Conservation (phyloP, 2,329 filamentous ascomycete genomes). For the Aspergillus transmontanensis region DNA sequence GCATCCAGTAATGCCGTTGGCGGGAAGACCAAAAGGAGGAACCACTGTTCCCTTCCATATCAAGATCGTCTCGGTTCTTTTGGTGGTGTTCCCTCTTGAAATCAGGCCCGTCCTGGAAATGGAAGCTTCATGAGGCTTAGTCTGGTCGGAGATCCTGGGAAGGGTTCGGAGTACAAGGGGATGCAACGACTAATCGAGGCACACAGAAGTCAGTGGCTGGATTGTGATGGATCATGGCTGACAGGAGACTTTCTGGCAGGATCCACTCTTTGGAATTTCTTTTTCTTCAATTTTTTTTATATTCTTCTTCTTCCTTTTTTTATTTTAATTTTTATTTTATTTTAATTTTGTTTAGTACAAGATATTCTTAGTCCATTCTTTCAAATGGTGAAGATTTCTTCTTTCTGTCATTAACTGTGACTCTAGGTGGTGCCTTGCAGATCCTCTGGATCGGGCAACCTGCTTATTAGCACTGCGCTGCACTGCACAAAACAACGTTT, state of each 20-base stretch:
- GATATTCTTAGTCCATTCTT: not conserved
- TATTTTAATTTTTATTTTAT: not conserved
- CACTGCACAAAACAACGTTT: not conserved
- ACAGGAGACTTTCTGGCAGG: slow-evolving; percentile 3
- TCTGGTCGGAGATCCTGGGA: slow-evolving; percentile 6
- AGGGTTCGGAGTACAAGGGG: not conserved
- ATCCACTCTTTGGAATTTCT: not conserved
- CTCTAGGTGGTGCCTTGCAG: slow-evolving; percentile 10
- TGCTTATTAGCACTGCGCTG: not conserved
- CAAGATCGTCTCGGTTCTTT: not conserved
- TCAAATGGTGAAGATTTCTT: not conserved
- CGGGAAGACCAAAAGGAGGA: slow-evolving; percentile 6
- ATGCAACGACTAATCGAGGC: not conserved
- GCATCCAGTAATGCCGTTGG: slow-evolving; percentile 23
- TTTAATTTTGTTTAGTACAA: not conserved
- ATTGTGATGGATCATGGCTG: slow-evolving; percentile 1
- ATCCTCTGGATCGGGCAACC: not conserved
- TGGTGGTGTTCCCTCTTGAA: not conserved
- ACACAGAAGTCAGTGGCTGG: slow-evolving; percentile 4
- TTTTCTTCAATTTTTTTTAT: not conserved
- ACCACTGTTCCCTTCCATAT: not conserved
- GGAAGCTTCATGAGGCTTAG: not conserved
- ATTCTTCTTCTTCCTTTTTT: not conserved
- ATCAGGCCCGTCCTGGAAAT: not conserved
- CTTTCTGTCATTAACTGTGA: not conserved